Evolutionary conservation across 2,329 filamentous ascomycete species (phyloP).

Genomic region (Elsinoe australis): DNA sequence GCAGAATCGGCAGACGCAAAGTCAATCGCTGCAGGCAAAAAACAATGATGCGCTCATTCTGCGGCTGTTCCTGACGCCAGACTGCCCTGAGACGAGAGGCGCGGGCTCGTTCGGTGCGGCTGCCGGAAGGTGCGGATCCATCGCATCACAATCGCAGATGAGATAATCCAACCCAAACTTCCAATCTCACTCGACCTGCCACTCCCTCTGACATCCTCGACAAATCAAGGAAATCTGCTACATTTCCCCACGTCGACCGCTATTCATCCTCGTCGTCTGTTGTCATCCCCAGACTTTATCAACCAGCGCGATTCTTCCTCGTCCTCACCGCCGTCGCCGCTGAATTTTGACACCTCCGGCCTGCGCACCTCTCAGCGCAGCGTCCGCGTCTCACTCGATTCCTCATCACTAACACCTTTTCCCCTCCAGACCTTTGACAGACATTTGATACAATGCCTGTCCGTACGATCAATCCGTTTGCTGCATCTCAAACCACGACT

Average conservation of each 20-base stretch:
- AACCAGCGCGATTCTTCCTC: neutral
- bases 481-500: conserved; percentile 43
- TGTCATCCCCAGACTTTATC: neutral
- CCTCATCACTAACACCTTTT: neutral
- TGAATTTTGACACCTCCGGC: conserved; percentile 11
- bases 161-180: no score
- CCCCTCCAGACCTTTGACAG: neutral
- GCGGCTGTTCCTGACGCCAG: no score
- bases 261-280: conserved; percentile 12
- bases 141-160: no score
- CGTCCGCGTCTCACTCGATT: conserved; percentile 6
- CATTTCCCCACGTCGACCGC: conserved; percentile 2
- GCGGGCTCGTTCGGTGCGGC: no score
- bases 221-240: conserved; percentile 11
- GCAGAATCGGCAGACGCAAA: neutral
- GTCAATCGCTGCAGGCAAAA: no score
- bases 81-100: no score
- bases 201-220: neutral
- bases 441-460: conserved; percentile 45
- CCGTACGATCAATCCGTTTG: conserved; percentile 53
- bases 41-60: no score
- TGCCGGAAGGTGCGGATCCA: no score
- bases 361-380: conserved; percentile 9
- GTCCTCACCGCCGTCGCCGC: conserved; percentile 1
- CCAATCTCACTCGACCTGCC: neutral